Base-by-base conservation (phyloP, 306 rosid species). In the Cicer bijugum region DNA sequence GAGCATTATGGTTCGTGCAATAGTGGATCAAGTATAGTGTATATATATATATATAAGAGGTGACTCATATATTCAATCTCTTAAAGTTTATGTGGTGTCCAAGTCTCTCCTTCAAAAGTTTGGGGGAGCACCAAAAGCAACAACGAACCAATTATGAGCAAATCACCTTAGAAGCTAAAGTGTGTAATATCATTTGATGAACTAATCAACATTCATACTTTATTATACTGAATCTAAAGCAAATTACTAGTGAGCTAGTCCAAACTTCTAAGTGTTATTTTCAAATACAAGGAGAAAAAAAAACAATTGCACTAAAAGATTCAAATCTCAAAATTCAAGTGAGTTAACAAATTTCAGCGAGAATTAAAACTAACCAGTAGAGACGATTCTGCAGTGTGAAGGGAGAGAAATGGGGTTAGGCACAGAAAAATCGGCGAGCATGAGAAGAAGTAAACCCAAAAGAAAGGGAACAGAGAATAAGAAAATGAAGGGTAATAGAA, bases 371-470 rank as follows among this genome's bases (percentile, higher is more conserved):
- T 19, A 53, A 93, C 97, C 82, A 50, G 88, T 91, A 72, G 98
- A 94, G 68, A 94, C 86, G 76, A 94, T 89, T 78, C 84, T 88
- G 91, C 98, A 94, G 84, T 85, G 91, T 37, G 98, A 89, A 17
- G 89, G 88, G 40, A 88, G 63, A 28, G 94, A 86, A 78, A 89
- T 85, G 75, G 94, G 83, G 75, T 63, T 87, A 9, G 87, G 42
- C 16, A 82, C 73, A 4, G 91, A 85, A 35, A 89, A 85, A 84
- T 86, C 81, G n/a, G 91, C 66, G 71, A 80, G 10, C 16, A 83
- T 33, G 28, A 89, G 77, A 3, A 85, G 73, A 3, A 87, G 20
- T 17, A 86, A 83, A 23, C 84, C 83, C 67, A 84, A 60, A 2
- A 85, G 44, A 58, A 91, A 79, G 12, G 86, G 89, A 6, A 93